Evolutionary conservation across 2,329 filamentous ascomycete genomes (phyloP).

Genomic region (Aspergillus sp.): DNA sequence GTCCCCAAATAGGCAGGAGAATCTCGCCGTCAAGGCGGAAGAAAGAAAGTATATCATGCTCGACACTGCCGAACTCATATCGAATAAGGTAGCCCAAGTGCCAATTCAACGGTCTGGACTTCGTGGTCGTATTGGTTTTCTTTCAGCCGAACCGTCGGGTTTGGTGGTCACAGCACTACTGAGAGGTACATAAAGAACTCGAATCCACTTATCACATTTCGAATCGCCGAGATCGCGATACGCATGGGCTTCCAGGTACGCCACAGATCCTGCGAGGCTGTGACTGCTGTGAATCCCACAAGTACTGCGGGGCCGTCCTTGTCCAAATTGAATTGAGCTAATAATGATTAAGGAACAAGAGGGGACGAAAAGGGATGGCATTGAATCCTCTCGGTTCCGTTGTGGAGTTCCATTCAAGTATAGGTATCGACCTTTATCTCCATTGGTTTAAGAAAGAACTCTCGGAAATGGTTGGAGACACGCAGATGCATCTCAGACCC

Average conservation of each 20-base stretch:
- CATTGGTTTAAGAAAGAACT: not conserved
- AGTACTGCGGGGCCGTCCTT: not conserved
- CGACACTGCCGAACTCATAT: not conserved
- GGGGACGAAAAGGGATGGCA: not conserved
- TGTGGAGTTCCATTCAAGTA: not conserved
- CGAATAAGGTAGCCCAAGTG: not conserved
- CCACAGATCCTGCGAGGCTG: not conserved
- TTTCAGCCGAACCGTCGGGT: constrained; percentile 2
- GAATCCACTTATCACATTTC: constrained; percentile 7
- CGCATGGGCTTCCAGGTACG: not conserved
- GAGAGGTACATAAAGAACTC: not conserved
- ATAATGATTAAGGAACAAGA: not conserved
- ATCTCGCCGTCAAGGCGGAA: not conserved
- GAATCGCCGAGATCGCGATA: not conserved
- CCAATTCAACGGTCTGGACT: not conserved
- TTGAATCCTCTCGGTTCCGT: not conserved
- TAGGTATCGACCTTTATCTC: not conserved
- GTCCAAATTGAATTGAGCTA: not conserved
- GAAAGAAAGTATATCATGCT: not conserved
- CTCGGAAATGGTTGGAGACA: not conserved
- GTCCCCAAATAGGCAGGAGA: not conserved
- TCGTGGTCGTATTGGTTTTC: not conserved
- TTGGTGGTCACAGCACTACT: not conserved
- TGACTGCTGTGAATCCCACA: not conserved
- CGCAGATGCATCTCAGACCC: not conserved